Base-by-base conservation (phyloP, 768 basidiomycete species). In the Pholiota microspora region DNA sequence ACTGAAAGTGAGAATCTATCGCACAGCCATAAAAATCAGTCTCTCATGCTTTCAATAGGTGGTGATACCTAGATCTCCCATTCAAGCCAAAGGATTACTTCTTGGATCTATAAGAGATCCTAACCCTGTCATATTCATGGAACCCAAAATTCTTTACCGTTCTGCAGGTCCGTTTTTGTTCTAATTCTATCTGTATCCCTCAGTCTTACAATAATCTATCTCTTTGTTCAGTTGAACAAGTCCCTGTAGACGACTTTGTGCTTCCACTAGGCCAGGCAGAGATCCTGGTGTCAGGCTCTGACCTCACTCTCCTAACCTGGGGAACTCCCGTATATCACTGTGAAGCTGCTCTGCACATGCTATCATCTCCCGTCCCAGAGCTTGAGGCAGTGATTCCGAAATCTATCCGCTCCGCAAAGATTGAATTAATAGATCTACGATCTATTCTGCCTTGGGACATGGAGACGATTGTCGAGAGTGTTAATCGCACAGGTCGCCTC, bases 61-160 rank as follows among this genome's bases (percentile, higher is more conserved):
- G 52, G 92, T 97, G n/a, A 89, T 98, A 38, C 94, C 94, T 2
- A 88, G 94, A 34, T 93, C 93, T 2, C 94, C 94, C 0, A 84
- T 95, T 32, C 94, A 98, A 75, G 94, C 93, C n/a, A 97, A 97
- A 70, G 94, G 94, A 0, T 76, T 98, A 1, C 75, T 98, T 4
- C 77, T 97, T 7, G 82, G 84, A 13, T 86, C 93, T 0, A 92
- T 98, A 51, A 83, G 94, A 31, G 94, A 98, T 63, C 91, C 92
- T 0, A 95, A 95, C 63, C 95, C 95, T 0, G 90, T 94, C 12
- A 83, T 98, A 40, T 92, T 98, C 69, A 92, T 98, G 86, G 94
- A 98, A 69, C 94, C 94, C 42, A 87, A 98, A 74, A 82, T 96
- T 53, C 74, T 98, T 12, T 98, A 98, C 67, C 86, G 94, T 47